Base-by-base conservation (phyloP, 1,284 basidiomycete genomes). In the Ustilago nuda region DNA sequence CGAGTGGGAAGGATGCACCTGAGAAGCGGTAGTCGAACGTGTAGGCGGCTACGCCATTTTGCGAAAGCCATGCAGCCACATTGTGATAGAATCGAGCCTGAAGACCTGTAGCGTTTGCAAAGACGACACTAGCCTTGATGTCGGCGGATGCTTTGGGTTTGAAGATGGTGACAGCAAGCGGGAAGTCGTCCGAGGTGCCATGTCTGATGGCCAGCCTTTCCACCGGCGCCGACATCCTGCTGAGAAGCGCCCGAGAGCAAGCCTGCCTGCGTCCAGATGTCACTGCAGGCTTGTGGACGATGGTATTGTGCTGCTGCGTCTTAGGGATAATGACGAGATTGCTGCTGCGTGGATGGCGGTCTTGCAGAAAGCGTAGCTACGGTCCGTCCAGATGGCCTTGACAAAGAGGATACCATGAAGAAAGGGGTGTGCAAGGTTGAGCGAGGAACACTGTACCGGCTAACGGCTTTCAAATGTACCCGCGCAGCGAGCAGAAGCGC, bases 21-120 rank as follows among this genome's bases (percentile, higher is more conserved):
- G 73, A 72, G 41, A 61, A 82, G 45, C 79, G 71, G 27, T 77
- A 82, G 73, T 82, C 81, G 57, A 81, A 79, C 0, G 81, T 82
- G 45, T 69, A 76, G 13, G 76, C 75, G 9, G 66, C 74, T 0
- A 82, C 64, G n/a, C 79, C 81, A 32, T 80, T 67, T 8, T 55
- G 52, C 1, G 77, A 57, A 17, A 82, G 74, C 66, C 69, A 81
- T 0, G 56, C 41, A 23, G 81, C 79, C 15, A 77, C 72, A 30
- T 56, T 66, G 63, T 79, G 79, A 57, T 82, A 82, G 73, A 82
- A 81, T 2, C 75, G 69, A 53, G 58, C 81, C 37, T 76, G 73
- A 1, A 81, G 79, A 23, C 79, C 81, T 11, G 79, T 81, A 2
- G 77, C 79, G 19, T 82, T 82, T 23, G 72, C 67, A 53, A 82